A percentile compares a stretch with the other conserved stretches of the same genome.
phyloP scores from a whole-genome alignment of 139 green algal species.

The Tetraselmis striata region DNA sequence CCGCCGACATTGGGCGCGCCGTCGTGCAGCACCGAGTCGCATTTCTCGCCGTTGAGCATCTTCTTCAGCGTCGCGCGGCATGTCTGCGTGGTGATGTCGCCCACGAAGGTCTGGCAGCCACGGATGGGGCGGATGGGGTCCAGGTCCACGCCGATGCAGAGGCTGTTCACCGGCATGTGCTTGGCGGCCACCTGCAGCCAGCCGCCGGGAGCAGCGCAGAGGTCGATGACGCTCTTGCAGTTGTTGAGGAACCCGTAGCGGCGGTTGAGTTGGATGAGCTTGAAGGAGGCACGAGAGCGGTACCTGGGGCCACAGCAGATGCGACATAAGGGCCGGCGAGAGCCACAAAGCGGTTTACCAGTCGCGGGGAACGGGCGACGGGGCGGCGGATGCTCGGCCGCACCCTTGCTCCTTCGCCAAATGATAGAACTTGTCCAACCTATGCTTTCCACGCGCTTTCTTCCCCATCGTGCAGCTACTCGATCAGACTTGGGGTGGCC shows the following conservation, averaged over 20 bases:
- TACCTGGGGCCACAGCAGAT: slow-evolving; percentile 60
- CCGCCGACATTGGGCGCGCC: slow-evolving; percentile 96
- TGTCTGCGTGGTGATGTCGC: slow-evolving; percentile 89
- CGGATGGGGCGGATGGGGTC: slow-evolving; percentile 85
- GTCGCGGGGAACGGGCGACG: no score
- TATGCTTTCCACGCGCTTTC: slow-evolving; percentile 77
- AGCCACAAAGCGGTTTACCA: no score
- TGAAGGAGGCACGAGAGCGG: slow-evolving; percentile 96
- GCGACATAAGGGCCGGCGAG: background rate
- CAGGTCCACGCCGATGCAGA: slow-evolving; percentile 94
- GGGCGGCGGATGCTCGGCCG: no score
- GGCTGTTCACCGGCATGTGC: slow-evolving; percentile 80
- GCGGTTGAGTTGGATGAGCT: slow-evolving; percentile 98
- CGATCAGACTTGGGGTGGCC: no score
- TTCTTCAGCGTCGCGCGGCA: slow-evolving; percentile 69
- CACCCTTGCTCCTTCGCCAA: slow-evolving; percentile 97
- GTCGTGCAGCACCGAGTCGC: slow-evolving; percentile 96
- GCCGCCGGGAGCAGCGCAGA: slow-evolving; percentile 92
- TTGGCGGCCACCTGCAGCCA: slow-evolving; percentile 91
- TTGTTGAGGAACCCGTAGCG: slow-evolving; percentile 90
- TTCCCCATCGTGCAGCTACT: no score
- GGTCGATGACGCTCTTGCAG: slow-evolving; percentile 74
- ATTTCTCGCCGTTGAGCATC: slow-evolving; percentile 57
- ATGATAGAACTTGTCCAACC: slow-evolving; percentile 97
- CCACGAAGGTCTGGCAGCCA: slow-evolving; percentile 75